Conservation (phyloP, 371 early-diverging fungal genomes). For the Circinella minor region DNA sequence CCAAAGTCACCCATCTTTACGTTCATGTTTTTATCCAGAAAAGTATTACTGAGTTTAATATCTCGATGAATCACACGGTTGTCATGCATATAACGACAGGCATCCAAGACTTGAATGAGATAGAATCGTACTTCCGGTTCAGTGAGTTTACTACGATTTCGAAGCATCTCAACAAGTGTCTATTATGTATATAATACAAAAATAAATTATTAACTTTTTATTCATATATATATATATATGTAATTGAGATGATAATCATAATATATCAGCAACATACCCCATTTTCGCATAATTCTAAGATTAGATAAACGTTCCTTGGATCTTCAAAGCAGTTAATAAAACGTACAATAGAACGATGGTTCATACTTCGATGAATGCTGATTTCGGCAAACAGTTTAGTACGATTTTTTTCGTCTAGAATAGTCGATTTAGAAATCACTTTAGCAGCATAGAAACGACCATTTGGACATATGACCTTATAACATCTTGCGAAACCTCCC, state of each 20-base stretch:
- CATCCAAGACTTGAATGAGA: slow-evolving; percentile 85
- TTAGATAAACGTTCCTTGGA: slow-evolving; percentile 86
- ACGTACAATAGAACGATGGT: slow-evolving; percentile 87
- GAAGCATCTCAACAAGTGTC: slow-evolving; percentile 87
- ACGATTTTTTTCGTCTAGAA: slow-evolving; percentile 63
- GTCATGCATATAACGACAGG: slow-evolving; percentile 87
- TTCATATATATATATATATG: no score
- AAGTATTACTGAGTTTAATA: slow-evolving; percentile 96
- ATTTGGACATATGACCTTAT: slow-evolving; percentile 57
- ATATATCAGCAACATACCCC: slow-evolving; percentile 36
- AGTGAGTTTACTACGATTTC: slow-evolving; percentile 75
- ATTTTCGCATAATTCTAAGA: slow-evolving; percentile 95
- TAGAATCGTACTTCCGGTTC: slow-evolving; percentile 92
- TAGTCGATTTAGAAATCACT: slow-evolving; percentile 71
- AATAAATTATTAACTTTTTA: slow-evolving; percentile 25
- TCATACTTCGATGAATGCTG: slow-evolving; percentile 80
- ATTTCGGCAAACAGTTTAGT: slow-evolving; percentile 86
- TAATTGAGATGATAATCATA: no score
- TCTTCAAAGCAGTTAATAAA: slow-evolving; percentile 91
- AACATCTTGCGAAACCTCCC: slow-evolving; percentile 95
- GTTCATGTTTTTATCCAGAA: slow-evolving; percentile 83
- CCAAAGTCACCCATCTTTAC: slow-evolving; percentile 99
- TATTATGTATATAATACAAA: slow-evolving; percentile 17
- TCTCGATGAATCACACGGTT: slow-evolving; percentile 94
- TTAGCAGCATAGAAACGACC: slow-evolving; percentile 76